Base-by-base conservation (phyloP, 2,329 filamentous ascomycete genomes). In the Phialocephala subalpina region DNA sequence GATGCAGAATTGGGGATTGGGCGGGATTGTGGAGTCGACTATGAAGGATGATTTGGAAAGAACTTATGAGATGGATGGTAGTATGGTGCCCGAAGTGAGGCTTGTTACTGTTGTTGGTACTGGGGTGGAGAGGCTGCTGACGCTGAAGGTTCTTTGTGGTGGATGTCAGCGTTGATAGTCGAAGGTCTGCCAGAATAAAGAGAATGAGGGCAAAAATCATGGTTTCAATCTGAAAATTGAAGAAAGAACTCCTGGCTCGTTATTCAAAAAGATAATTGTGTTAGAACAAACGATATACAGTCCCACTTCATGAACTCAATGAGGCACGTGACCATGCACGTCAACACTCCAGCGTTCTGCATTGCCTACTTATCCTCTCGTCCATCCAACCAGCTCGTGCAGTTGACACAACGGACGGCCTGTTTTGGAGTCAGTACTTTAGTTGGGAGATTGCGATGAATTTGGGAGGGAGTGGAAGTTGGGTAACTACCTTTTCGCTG, bases 321-420 rank as follows among this genome's bases (percentile, higher is more conserved):
- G 4, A 25, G 5, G n/a, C 45, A 49, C 45, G 45, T 49, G 45
- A 25, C 20, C 45, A 6, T 18, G 20, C 6, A n/a, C 18, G 40
- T 12, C 40, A 33, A 5, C 29, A 20, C n/a, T 25, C 18, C 12
- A 16, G n/a, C n/a, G 6, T 42, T 16, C 4, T 2, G n/a, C 7
- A 8, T 25, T 49, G 3, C 11, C 49, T 53, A 53, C 3, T 60
- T 64, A 47, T 72, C 70, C 57, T 72, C 70, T 4, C 70, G 56
- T 4, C 71, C 85, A 76, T 87, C 86, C 67, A 82, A 77, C 85
- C 85, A 87, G 67, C 82, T 86, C 11, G 85, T 86, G 72, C 86
- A 87, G 70, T 86, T 85, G 2, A 86, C 76, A 74, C 85, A 87
- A 6, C 85, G 80, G 67, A 77, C 70, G 12, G 82, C 82, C 82